Percentiles rank a stretch among this genome's conserved stretches.
phyloP scores from a whole-genome alignment of 805 yeast genomes.

The Kazachstania kunashirensis region DNA sequence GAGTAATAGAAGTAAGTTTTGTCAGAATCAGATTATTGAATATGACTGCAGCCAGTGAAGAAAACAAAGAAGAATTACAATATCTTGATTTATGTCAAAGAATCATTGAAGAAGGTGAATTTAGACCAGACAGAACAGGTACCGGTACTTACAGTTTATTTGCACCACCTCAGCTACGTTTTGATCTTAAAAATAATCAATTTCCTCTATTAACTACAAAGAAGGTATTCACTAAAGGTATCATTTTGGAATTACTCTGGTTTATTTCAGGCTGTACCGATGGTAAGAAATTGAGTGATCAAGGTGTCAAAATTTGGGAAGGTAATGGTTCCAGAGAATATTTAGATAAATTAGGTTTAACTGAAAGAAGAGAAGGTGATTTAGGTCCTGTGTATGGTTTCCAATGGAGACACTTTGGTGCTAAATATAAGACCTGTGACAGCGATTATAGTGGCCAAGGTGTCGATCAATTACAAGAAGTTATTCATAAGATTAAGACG shows the following conservation, averaged over 20 bases:
- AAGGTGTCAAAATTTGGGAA: constrained; percentile 97
- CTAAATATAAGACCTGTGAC: constrained; percentile 78
- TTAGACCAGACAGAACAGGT: constrained; percentile 92
- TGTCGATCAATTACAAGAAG: constrained; percentile 75
- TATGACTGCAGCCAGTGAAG: background rate
- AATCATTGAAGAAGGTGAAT: constrained; percentile 78
- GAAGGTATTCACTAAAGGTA: constrained; percentile 80
- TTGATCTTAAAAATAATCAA: constrained; percentile 56
- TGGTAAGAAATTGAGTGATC: constrained; percentile 63
- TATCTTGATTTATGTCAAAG: constrained; percentile 72
- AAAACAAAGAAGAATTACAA: constrained; percentile 57
- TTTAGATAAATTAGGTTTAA: constrained; percentile 73
- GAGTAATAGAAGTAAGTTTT: too few species aligned
- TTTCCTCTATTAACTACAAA: constrained; percentile 92
- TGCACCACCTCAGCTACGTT: constrained; percentile 93
- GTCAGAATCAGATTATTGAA: too few species aligned
- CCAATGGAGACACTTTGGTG: constrained; percentile 99
- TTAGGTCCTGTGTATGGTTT: constrained; percentile 98
- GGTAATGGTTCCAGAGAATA: constrained; percentile 94
- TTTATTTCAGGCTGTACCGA: constrained; percentile 85
- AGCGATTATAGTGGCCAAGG: constrained; percentile 84
- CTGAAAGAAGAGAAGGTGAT: constrained; percentile 81
- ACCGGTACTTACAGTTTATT: constrained; percentile 88
- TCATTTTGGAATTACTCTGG: constrained; percentile 87
- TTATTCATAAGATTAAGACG: constrained; percentile 68